These are phyloP conservation scores for Exophiala viscosa DNA, from an alignment of 2,329 filamentous ascomycete species.

Conservation along the genomic window DNA sequence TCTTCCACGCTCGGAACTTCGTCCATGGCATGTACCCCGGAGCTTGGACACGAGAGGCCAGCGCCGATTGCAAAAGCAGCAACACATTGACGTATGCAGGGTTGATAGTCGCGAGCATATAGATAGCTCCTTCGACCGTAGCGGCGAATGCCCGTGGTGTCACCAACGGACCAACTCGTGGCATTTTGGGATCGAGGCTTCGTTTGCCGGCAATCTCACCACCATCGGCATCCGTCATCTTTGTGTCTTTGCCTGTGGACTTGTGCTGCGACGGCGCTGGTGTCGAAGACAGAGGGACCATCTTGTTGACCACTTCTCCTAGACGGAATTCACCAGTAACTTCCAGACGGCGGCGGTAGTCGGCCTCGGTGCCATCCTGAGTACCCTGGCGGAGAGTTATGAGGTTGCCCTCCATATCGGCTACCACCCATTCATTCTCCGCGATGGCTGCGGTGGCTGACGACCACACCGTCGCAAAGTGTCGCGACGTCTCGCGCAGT, in stretches of 20 bases:
- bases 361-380: slow-evolving; percentile 65
- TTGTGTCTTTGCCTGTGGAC: not conserved
- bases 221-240: slow-evolving; percentile 1
- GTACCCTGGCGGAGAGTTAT: slow-evolving; percentile 60
- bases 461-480: slow-evolving; percentile 77
- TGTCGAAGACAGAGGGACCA: slow-evolving; percentile 68
- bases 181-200: not conserved
- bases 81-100: slow-evolving; percentile 71
- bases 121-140: slow-evolving; percentile 88
- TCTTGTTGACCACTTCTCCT: slow-evolving; percentile 90
- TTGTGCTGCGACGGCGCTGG: slow-evolving; percentile 28
- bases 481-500: slow-evolving; percentile 70
- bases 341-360: slow-evolving; percentile 68
- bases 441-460: slow-evolving; percentile 73
- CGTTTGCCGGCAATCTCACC: not conserved
- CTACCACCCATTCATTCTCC: slow-evolving; percentile 71
- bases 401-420: slow-evolving; percentile 84
- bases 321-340: slow-evolving; percentile 77
- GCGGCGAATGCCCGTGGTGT: slow-evolving; percentile 80
- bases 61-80: slow-evolving; percentile 70
- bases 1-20: slow-evolving; percentile 77
- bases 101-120: slow-evolving; percentile 75
- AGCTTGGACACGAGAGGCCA: slow-evolving; percentile 63
- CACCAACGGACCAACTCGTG: slow-evolving; percentile 57
- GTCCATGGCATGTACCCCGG: slow-evolving; percentile 74